Percentiles rank a stretch among this genome's conserved stretches.
phyloP scores from a whole-genome alignment of 129 eudicot genomes.

The Pittosporum tobira region DNA sequence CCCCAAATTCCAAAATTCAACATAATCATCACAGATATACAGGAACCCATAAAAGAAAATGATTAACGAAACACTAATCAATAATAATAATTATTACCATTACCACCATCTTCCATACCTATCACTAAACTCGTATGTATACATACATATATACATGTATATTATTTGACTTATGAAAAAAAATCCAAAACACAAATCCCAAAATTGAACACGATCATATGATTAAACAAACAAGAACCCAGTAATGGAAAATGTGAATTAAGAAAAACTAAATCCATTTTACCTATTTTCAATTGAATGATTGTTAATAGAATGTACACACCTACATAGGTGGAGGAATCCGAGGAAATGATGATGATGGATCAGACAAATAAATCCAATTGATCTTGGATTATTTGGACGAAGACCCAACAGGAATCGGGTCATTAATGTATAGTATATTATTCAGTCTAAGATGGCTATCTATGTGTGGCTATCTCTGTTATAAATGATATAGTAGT shows the following conservation, averaged over 20 bases:
- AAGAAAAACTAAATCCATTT: background rate
- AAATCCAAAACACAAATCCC: background rate
- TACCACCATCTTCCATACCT: too few species aligned
- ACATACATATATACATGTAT: background rate
- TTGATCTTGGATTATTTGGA: conserved; percentile 9
- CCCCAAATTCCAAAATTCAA: too few species aligned
- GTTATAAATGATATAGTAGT: background rate
- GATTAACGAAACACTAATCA: too few species aligned
- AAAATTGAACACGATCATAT: background rate
- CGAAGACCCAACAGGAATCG: background rate
- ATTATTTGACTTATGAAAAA: background rate
- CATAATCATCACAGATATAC: too few species aligned
- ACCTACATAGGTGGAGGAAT: conserved; percentile 10
- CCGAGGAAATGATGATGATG: background rate
- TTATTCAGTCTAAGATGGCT: background rate
- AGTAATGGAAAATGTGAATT: background rate
- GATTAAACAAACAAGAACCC: background rate
- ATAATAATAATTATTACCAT: too few species aligned
- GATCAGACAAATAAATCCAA: background rate
- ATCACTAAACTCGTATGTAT: background rate
- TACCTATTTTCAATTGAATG: background rate
- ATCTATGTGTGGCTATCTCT: background rate
- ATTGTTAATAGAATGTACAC: background rate
- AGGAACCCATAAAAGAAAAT: too few species aligned
- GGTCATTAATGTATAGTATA: background rate